Conservation (phyloP, 1,139 yeast genomes). For the Candida sanyaensis region DNA sequence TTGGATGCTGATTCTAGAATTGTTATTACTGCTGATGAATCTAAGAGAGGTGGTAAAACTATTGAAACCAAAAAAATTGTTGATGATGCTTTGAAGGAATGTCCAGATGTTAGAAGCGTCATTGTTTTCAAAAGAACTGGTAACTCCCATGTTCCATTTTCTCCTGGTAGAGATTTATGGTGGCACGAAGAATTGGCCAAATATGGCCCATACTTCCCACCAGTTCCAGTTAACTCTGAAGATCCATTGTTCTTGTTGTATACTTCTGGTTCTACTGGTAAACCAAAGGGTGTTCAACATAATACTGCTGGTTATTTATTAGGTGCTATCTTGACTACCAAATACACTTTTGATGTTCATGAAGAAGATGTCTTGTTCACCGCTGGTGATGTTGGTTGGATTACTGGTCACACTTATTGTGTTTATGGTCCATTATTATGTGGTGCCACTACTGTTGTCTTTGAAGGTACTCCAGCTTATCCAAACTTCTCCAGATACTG, state of each 20-base stretch:
- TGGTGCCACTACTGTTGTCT: constrained; percentile 82
- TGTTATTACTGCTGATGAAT: constrained; percentile 80
- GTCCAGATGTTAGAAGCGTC: constrained; percentile 69
- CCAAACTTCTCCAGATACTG: constrained; percentile 80
- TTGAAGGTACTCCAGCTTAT: constrained; percentile 86
- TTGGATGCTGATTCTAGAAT: constrained; percentile 73
- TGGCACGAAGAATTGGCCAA: constrained; percentile 77
- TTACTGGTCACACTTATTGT: constrained; percentile 82
- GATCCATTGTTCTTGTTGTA: constrained; percentile 65
- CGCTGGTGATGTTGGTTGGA: constrained; percentile 91
- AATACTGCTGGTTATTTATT: constrained; percentile 78
- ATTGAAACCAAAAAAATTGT: constrained; percentile 82
- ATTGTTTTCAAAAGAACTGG: constrained; percentile 77
- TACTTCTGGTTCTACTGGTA: constrained; percentile 71
- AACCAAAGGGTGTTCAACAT: constrained; percentile 72
- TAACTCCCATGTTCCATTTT: constrained; percentile 64
- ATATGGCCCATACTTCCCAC: constrained; percentile 64
- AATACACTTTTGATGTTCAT: constrained; percentile 76
- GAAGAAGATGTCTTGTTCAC: constrained; percentile 73
- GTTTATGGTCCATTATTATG: constrained; percentile 78
- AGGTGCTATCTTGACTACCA: constrained; percentile 69
- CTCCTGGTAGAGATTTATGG: constrained; percentile 67
- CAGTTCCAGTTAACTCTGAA: constrained; percentile 60
- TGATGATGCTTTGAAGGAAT: constrained; percentile 73
- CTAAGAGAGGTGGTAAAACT: constrained; percentile 80